Conservation (phyloP, 306 rosid species). For the Cicer judaicum region DNA sequence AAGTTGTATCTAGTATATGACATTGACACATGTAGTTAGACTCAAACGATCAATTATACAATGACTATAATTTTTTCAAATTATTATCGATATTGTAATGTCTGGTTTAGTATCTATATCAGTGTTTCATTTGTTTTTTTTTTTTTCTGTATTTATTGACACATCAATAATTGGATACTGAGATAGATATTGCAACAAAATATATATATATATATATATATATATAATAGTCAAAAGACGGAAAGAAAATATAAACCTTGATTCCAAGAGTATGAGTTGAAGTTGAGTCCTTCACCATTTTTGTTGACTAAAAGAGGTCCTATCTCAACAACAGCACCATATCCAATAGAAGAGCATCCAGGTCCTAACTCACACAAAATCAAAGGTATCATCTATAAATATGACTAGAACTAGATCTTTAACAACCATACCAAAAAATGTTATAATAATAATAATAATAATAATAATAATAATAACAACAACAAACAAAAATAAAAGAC, state of each 20-base stretch:
- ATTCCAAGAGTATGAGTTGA: conserved; percentile 58
- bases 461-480: neutral
- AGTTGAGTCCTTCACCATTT: conserved; percentile 55
- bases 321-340: conserved; percentile 60
- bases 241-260: conserved; percentile 47
- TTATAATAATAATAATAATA: neutral
- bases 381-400: neutral
- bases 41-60: too few species aligned
- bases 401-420: conserved; percentile 20
- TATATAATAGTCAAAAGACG: neutral
- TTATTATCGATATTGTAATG: too few species aligned
- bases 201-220: neutral
- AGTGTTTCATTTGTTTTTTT: neutral
- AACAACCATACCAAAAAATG: neutral
- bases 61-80: too few species aligned
- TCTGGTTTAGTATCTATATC: too few species aligned
- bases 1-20: too few species aligned
- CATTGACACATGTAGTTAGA: too few species aligned
- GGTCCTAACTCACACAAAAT: conserved; percentile 52
- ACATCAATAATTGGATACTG: neutral
- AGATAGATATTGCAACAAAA: conserved; percentile 17
- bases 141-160: conserved; percentile 26
- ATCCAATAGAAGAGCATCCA: conserved; percentile 68
- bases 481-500: conserved; percentile 4
- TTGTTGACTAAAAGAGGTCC: conserved; percentile 58